Evolutionary conservation across 192 early-diverging fungal genomes (phyloP).

Genomic region (Backusella westeae): DNA sequence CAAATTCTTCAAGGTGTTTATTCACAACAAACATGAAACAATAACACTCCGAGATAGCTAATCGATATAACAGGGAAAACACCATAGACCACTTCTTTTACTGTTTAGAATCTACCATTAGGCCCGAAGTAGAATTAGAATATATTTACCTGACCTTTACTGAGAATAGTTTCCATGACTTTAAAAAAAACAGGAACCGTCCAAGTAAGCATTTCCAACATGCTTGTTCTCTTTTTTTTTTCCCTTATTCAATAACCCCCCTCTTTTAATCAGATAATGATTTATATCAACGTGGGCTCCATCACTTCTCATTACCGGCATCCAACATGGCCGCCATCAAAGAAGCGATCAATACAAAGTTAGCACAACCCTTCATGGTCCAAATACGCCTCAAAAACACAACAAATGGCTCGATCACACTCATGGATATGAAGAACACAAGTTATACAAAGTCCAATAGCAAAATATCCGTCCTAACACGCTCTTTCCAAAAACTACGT

Average conservation of each 20-base stretch:
- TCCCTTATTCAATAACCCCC: background rate
- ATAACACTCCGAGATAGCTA: background rate
- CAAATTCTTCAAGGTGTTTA: background rate
- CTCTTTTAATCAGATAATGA: background rate
- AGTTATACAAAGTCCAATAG: background rate
- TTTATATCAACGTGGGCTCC: background rate
- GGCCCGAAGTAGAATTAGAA: background rate
- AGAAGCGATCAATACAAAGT: background rate
- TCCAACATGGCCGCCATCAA: background rate
- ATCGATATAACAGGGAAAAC: background rate
- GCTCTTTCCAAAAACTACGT: background rate
- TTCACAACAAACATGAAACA: background rate
- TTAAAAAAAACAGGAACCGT: background rate
- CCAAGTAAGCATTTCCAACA: background rate
- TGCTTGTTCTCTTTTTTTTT: no score
- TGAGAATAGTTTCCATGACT: background rate
- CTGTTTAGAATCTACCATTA: background rate
- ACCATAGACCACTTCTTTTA: background rate
- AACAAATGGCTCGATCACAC: background rate
- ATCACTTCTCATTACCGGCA: background rate
- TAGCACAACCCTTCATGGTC: background rate
- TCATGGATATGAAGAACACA: background rate
- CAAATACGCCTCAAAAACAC: background rate
- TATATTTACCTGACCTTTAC: background rate
- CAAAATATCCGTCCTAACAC: background rate